Percentiles rank a stretch among this genome's conserved stretches.
phyloP scores from a whole-genome alignment of 2,329 filamentous ascomycete species.

The Proliferodiscus dingleyae region DNA sequence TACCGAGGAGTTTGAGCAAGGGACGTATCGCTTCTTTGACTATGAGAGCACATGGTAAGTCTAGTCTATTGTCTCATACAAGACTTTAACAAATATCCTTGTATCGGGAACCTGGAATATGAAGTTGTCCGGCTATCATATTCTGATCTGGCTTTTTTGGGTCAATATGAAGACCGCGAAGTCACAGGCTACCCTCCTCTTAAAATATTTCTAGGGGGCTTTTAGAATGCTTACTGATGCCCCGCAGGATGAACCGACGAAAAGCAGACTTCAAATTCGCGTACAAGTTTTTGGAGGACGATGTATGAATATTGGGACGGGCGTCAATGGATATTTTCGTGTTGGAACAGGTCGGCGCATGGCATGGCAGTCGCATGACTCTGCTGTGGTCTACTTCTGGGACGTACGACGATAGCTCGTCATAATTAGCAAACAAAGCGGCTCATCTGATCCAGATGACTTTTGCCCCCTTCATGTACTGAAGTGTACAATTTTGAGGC shows the following conservation, averaged over 20 bases:
- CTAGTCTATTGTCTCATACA: not conserved
- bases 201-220: slow-evolving; percentile 5
- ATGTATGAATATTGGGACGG: slow-evolving; percentile 56
- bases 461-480: slow-evolving; percentile 1
- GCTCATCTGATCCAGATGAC: slow-evolving; percentile 22
- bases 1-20: slow-evolving; percentile 97
- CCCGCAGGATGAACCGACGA: slow-evolving; percentile 87
- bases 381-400: slow-evolving; percentile 57
- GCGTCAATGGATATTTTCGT: slow-evolving; percentile 68
- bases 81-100: not conserved
- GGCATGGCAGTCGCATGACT: slow-evolving; percentile 35
- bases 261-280: slow-evolving; percentile 98
- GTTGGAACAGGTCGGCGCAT: slow-evolving; percentile 64
- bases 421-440: slow-evolving; percentile 27
- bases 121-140: not conserved
- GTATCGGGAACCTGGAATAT: not conserved
- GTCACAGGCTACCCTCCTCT: slow-evolving; percentile 1
- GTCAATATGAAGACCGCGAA: too few species aligned
- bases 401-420: slow-evolving; percentile 20
- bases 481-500: slow-evolving; percentile 1
- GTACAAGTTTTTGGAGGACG: slow-evolving; percentile 96
- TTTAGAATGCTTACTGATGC: slow-evolving; percentile 7
- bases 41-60: slow-evolving; percentile 97
- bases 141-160: too few species aligned
- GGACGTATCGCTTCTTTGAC: slow-evolving; percentile 98